Base-by-base conservation (phyloP, 2,329 filamentous ascomycete genomes). In the Tothia fuscella region DNA sequence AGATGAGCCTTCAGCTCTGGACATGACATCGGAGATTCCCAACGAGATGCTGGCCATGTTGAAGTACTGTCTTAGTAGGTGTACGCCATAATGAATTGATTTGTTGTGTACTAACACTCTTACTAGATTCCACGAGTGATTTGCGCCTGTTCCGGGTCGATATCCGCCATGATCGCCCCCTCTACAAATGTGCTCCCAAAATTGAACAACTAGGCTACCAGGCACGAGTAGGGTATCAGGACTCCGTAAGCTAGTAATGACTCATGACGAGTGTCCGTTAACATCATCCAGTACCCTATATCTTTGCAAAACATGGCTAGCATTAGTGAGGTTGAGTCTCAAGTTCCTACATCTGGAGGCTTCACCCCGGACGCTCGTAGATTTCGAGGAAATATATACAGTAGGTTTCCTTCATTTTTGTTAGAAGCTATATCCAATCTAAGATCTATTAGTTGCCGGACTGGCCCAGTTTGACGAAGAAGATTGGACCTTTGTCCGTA, bases 321-420 rank as follows among this genome's bases (percentile, higher is more conserved):
- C 48, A 65, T 85, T 17, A 70, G 71, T 37, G 69, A 76, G 37
- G 66, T 83, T 20, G 73, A 77, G 45, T 58, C 64, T 2, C 63
- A 72, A 35, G 66, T 83, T 6, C 65, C 69, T 1, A 69, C 68
- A 48, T 67, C 68, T 38, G 60, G 56, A 67, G 19, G 71, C 14
- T 64, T 66, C 21, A 61, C 67, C 21, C 65, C 86, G 0, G 74
- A 80, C 43, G 71, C 73, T 6, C 61, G 71, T 13, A 71, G 79
- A 10, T 87, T 84, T 59, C 71, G 82, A 19, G 72, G 81, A 28
- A 87, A 88, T 51, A 75, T 88, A 25, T 77, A 84, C 49, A 60
- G 74, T 78, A 58, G 56, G 63, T 28, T 48, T 2, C 28, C 12
- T 35, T 10, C 19, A 21, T 22, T 20, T 21, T 20, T 12, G 32